Percentiles rank a stretch among this genome's conserved stretches.
These are phyloP conservation scores for Lactarius akahatsu DNA, from an alignment of 768 basidiomycete genomes.

Conservation along the genomic window DNA sequence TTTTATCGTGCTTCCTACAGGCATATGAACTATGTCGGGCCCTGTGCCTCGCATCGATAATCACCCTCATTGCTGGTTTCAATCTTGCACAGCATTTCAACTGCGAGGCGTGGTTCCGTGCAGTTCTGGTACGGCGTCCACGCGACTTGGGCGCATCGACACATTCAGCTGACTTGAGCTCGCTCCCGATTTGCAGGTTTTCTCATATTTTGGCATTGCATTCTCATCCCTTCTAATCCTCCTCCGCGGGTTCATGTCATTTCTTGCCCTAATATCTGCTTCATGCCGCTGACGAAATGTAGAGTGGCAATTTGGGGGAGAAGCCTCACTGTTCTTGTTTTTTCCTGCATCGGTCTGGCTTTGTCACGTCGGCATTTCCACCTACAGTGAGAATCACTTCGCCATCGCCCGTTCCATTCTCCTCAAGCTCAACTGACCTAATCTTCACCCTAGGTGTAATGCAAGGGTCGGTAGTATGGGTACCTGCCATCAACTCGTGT, in stretches of 20 bases:
- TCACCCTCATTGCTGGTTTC: constrained; percentile 3
- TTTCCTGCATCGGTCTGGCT: constrained; percentile 9
- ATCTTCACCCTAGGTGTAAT: neutral
- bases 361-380: neutral
- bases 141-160: neutral
- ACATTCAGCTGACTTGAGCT: neutral
- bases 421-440: neutral
- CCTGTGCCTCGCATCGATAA: neutral
- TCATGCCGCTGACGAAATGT: neutral
- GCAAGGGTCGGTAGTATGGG: neutral
- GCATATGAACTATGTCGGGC: constrained; percentile 10
- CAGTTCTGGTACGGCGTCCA: neutral
- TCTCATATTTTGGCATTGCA: constrained; percentile 9
- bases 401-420: neutral
- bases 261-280: neutral
- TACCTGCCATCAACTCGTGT: neutral
- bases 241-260: constrained; percentile 11
- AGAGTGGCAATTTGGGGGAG: constrained; percentile 18
- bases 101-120: constrained; percentile 10
- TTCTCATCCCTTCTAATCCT: constrained; percentile 14
- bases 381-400: constrained; percentile 2
- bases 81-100: neutral
- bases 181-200: neutral
- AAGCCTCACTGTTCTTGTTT: neutral
- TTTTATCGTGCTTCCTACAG: neutral